phyloP scores from a whole-genome alignment of 106 monocot species.

The Platanthera guangdongensis region DNA sequence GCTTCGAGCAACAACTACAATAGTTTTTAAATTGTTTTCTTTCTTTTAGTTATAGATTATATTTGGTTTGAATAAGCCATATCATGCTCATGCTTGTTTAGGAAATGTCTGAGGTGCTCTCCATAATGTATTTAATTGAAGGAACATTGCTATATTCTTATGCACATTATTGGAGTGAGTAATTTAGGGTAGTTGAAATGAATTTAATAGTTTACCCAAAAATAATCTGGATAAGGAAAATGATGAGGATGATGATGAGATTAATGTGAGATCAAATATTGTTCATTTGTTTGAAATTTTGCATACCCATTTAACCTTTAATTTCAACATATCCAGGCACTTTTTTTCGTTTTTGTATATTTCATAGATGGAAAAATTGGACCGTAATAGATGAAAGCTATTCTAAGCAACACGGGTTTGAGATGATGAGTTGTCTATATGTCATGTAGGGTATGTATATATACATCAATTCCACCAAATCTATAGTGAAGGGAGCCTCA shows the following conservation, averaged over 20 bases:
- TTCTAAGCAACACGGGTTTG: too few species aligned
- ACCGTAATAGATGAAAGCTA: too few species aligned
- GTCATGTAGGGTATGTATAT: too few species aligned
- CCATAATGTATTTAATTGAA: background rate
- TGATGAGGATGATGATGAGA: background rate
- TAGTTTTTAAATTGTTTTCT: background rate
- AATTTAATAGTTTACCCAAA: background rate
- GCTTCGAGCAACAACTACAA: too few species aligned
- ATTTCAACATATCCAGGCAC: background rate
- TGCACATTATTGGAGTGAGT: background rate
- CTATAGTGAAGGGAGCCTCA: too few species aligned
- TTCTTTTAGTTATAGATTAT: background rate
- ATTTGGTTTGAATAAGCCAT: background rate
- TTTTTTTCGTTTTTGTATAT: background rate
- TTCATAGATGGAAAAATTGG: too few species aligned
- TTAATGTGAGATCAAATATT: background rate
- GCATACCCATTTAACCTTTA: background rate
- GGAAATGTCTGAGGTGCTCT: background rate
- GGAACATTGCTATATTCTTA: background rate
- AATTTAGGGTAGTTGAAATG: background rate
- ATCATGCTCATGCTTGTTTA: background rate
- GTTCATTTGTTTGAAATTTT: background rate
- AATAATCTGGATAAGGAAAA: background rate
- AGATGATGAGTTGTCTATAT: too few species aligned
- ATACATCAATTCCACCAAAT: too few species aligned